phyloP scores from a whole-genome alignment of 768 basidiomycete genomes.

The Tricholoma matsutake region DNA sequence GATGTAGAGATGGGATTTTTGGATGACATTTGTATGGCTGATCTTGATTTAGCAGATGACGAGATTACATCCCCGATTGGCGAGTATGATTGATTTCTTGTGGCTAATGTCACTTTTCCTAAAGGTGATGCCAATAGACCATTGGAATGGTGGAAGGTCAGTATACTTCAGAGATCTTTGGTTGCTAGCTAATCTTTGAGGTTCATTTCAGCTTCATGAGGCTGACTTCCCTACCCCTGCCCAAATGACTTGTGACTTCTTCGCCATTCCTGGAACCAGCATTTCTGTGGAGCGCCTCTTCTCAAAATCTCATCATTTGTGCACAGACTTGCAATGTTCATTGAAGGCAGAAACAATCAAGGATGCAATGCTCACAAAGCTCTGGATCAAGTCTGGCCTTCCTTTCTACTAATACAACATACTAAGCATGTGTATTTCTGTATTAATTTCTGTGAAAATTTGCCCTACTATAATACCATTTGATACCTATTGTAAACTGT shows the following conservation, averaged over 20 bases:
- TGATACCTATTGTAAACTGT: slow-evolving; percentile 11
- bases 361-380: slow-evolving; percentile 24
- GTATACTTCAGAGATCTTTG: slow-evolving; percentile 5
- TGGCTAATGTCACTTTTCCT: slow-evolving; percentile 1
- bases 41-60: neutral
- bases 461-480: slow-evolving; percentile 1
- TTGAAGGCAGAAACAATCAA: slow-evolving; percentile 27
- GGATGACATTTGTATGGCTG: slow-evolving; percentile 1
- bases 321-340: slow-evolving; percentile 23
- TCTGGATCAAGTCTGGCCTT: slow-evolving; percentile 26
- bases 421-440: neutral
- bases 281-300: slow-evolving; percentile 24
- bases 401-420: slow-evolving; percentile 12
- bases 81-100: slow-evolving; percentile 3
- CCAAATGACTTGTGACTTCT: neutral
- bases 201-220: slow-evolving; percentile 3
- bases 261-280: slow-evolving; percentile 20
- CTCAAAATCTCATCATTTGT: slow-evolving; percentile 27
- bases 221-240: neutral
- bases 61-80: neutral
- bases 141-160: slow-evolving; percentile 31
- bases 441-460: slow-evolving; percentile 3
- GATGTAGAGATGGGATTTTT: neutral
- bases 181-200: neutral
- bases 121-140: slow-evolving; percentile 14